Evolutionary conservation across 2,329 filamentous ascomycete genomes (phyloP), one percentile per base, ranked within the genome.

Genomic region (Albifimbria verrucaria): DNA sequence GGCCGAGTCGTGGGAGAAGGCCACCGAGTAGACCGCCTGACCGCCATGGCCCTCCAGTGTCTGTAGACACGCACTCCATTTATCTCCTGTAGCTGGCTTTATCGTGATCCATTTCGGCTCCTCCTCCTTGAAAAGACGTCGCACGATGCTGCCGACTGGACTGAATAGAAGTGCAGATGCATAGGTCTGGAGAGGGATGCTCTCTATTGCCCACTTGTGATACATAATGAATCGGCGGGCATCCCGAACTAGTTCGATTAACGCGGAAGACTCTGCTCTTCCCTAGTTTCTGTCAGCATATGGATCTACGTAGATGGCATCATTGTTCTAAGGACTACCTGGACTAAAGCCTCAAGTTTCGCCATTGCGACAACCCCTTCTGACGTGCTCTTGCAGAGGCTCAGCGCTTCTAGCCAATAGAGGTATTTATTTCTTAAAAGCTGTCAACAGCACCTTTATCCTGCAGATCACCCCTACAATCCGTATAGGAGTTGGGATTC

Each of bases 321-420:
- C 7, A 9, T 32, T 32, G 9, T 15, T 7, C 15, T 32, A 9
- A 32, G 26, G 15, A 7, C 9, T 32, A 32, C 26, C 15, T 32
- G 26, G 7, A 32, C 26, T 9, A 32, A 15, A 32, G 26, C 26
- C 26, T 24, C n/a, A 52, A 26, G 7, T 56, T 18, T 43, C 9
- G 15, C 18, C 41, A 43, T 43, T 7, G 41, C 7, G 18, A 9
- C 15, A 7, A 10, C 41, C 7, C 10, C 67, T 52, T 57, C 28
- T 7, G 57, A 52, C 4, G 67, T 55, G 39, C 62, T 57, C 23
- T 55, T 32, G 11, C 70, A 56, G 7, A 72, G 62, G 48, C 70
- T 69, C 2, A 75, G 59, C 22, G 69, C 68, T 53, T 76, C 71
- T 5, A 77, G 59, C 72, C 69, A 76, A 50, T 74, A 63, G 2